Base-by-base conservation (phyloP, 495 filamentous ascomycete species). In the Aspergillus sclerotioniger region DNA sequence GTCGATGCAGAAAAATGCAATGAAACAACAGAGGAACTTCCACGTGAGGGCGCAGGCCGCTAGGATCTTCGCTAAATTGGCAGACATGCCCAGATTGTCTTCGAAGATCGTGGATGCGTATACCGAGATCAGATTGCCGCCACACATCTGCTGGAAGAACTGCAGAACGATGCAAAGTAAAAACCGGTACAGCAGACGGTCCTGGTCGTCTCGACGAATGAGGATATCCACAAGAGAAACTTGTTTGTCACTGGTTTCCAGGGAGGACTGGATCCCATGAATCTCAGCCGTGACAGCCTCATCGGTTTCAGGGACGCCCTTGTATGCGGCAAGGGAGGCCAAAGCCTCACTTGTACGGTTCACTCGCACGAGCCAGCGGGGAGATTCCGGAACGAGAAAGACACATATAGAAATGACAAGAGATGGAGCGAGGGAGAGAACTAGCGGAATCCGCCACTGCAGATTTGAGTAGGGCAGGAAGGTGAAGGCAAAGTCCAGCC, bases 401-500 rank as follows among this genome's bases (percentile, higher is more conserved):
- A 84, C 68, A 16, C 61, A 57, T 6, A 31, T 8, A 1, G 69
- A 8, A 7, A 78, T 58, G 20, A 66, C 62, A 10, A 84, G 58
- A 0, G 85, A 76, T 16, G 79, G 69, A 31, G 83, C 53, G 6
- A 85, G 71, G 0, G 79, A 77, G 33, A 85, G 70, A 35, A 68
- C 56, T 66, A 77, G 41, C 0, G 71, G 72, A 10, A 84, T 66
- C 15, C 82, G 71, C 82, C 82, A 84, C n/a, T 75, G 70, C 10
- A 75, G 60, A 13, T 65, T 62, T 0, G 77, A 76, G 19, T 62
- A 53, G 6, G 53, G 47, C 0, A 73, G 61, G 49, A 73, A 77
- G 62, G 62, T 79, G 13, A 77, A 54, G 17, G 75, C 80, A 54
- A 81, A 88, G 60, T 84, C 82, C n/a, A 88, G 77, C 85, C 84